Conservation (phyloP, 83 land plant species). For the Picea abies region DNA sequence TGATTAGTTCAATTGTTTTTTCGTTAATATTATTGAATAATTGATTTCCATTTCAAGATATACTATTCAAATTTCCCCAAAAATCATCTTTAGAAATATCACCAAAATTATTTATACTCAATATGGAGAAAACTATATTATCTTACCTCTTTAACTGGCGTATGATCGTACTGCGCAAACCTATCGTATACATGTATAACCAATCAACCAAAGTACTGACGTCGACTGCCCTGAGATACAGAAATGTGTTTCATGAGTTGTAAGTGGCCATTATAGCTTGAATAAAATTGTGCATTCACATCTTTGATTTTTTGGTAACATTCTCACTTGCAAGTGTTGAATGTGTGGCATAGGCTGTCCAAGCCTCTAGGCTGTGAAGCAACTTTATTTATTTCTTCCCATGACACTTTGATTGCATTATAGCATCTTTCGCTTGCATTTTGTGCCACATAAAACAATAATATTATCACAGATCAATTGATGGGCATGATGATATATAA, state of each 20-base stretch:
- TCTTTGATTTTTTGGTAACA: background rate
- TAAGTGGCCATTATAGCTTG: background rate
- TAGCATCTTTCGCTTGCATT: no score
- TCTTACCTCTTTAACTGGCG: slow-evolving; percentile 34
- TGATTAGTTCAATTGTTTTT: background rate
- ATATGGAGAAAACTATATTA: no score
- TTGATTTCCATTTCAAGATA: background rate
- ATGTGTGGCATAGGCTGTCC: slow-evolving; percentile 20
- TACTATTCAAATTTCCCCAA: no score
- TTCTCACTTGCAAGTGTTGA: background rate
- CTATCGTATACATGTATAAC: slow-evolving; percentile 23
- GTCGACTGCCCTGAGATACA: background rate
- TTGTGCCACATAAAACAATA: no score
- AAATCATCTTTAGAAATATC: no score
- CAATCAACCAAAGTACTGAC: slow-evolving; percentile 21
- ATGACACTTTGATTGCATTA: no score
- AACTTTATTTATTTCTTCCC: no score
- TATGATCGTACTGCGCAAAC: slow-evolving; percentile 42
- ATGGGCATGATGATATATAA: no score
- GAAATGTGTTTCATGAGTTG: background rate
- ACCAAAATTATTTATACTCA: no score
- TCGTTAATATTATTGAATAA: background rate
- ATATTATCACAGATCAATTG: no score
- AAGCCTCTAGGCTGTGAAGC: slow-evolving; percentile 21
- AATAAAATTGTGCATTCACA: background rate